Percentiles rank a stretch among this genome's conserved stretches.
Evolutionary conservation across 352 stramenopile genomes (phyloP).

Genomic region (Phytophthora multivora): DNA sequence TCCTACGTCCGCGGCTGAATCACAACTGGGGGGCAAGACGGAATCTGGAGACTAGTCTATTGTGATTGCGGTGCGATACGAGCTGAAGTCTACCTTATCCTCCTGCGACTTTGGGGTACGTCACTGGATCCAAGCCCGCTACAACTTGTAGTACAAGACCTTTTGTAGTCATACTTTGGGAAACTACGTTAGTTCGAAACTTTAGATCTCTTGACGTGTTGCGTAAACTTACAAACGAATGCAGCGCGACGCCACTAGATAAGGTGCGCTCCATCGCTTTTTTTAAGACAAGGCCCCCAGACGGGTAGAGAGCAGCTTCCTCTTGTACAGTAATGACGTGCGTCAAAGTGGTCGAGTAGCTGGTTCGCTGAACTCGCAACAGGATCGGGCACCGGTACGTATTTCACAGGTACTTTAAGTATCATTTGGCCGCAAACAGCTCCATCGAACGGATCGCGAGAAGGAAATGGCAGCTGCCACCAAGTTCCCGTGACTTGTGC

Average conservation of each 20-base stretch:
- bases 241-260: too few species aligned
- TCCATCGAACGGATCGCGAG: not conserved
- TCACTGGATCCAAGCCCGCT: not conserved
- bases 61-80: not conserved
- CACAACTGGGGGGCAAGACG: slow-evolving; percentile 7
- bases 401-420: not conserved
- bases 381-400: slow-evolving; percentile 7
- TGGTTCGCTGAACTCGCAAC: slow-evolving; percentile 17
- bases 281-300: slow-evolving; percentile 4
- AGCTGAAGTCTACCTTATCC: not conserved
- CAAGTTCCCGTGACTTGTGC: slow-evolving; percentile 12
- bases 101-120: not conserved
- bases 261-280: not conserved
- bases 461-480: slow-evolving; percentile 13
- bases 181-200: too few species aligned
- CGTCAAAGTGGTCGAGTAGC: slow-evolving; percentile 6
- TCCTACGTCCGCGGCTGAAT: not conserved
- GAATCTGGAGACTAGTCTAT: slow-evolving; percentile 3
- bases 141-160: too few species aligned
- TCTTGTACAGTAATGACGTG: not conserved
- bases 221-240: too few species aligned
- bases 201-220: too few species aligned
- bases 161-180: too few species aligned
- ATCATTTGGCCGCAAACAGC: not conserved
- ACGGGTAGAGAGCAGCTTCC: slow-evolving; percentile 5